Evolutionary conservation across 2,329 filamentous ascomycete genomes (phyloP), one percentile per base, ranked within the genome.

Genomic region (Paraconiothyrium brasiliense): DNA sequence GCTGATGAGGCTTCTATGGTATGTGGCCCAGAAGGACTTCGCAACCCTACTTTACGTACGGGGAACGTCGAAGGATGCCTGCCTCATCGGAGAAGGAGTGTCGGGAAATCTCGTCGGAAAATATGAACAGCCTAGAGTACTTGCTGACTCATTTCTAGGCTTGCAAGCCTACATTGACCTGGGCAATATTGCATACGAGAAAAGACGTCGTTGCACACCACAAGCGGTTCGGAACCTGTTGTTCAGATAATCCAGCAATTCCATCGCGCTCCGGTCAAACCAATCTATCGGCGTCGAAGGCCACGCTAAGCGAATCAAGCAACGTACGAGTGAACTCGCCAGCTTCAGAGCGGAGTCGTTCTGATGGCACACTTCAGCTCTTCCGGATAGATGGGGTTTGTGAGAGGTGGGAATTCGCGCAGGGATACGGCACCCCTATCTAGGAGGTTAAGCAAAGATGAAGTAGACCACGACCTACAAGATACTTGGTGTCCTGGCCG

Each of bases 211-310:
- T 22, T 46, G 43, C 10, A 46, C 4, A 24, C 10, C 43, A 24
- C 5, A 10, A 20, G 41, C 7, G n/a, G 7, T 20, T n/a, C 20
- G 16, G 20, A 20, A 22, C 9, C 16, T 24, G 43, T 20, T 20
- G n/a, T 46, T 46, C 43, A 46, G 20, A 46, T 46, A 46, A 46
- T 46, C 43, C 20, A 46, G 43, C n/a, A 24, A 46, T 22, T 46
- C 20, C 20, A 24, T 46, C 20, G 43, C 20, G 43, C 20, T 46
- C n/a, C 20, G 10, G 43, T 7, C 20, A 20, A 9, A 22, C 43
- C 43, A 13, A 24, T 9, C 4, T 46, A 11, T 46, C 43, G 43
- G 43, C 4, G 20, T 22, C n/a, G 20, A 22, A 8, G 43, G 43
- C 43, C n/a, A 11, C 39, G 24, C 5, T 24, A 24, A 11, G 11